Base-by-base conservation (phyloP, 1,284 basidiomycete genomes). In the Naganishia liquefaciens region DNA sequence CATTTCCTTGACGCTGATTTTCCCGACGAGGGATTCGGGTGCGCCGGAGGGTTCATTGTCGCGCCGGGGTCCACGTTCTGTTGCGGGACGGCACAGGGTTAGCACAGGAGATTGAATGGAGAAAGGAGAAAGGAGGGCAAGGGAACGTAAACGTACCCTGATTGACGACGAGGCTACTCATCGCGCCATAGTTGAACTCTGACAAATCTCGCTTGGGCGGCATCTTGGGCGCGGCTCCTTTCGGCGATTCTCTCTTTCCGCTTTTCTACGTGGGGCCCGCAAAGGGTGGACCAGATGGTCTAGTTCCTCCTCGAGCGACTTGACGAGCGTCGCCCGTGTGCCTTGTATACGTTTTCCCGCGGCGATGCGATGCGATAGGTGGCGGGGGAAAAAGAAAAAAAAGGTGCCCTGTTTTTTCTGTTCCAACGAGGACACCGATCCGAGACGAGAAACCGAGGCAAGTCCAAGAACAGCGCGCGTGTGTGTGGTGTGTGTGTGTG, bases 31-130 rank as follows among this genome's bases (percentile, higher is more conserved):
- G 15, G 93, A 88, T 63, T 95, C 96, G 19, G 93, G 91, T 43
- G 93, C 91, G 68, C 95, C 95, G 80, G 95, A 93, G 19, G 95
- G 93, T 79, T 99, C 96, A 79, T 89, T 89, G 83, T 91, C 89
- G 68, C 91, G 84, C 64, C 91, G 84, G 30, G 74, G 74, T 25
- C 75, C 76, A 66, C 77, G 75, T 63, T 79, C 78, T 79, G 62
- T 3, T 39, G 23, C 13, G 30, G 0, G 28, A 21, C 33, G 28
- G 21, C 33, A 25, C 19, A 52, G 25, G 23, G n/a, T 43, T 13
- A 33, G 10, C 2, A 37, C 4, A 37, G 7, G 33, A 13, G 33
- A 13, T 7, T 3, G n/a, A 21, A 58, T 30, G 47, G 33, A n/a
- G 33, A 13, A 19, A 57, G 61, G n/a, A 23, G 4, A 40, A 30